Evolutionary conservation across 495 filamentous ascomycete species (phyloP).

Genomic region (Penicillium cataractarum): DNA sequence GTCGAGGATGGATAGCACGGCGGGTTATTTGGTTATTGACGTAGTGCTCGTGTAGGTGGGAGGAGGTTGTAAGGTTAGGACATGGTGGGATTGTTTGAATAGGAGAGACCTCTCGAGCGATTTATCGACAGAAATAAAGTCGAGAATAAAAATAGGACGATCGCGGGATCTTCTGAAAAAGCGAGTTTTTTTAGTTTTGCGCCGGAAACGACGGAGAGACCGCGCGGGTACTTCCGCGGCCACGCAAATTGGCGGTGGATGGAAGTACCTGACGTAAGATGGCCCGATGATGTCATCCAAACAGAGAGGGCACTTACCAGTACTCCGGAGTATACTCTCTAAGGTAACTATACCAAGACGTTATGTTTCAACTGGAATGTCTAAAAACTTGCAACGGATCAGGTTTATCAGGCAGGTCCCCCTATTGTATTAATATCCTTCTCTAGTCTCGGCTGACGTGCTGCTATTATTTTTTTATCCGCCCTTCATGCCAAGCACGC

Average conservation of each 20-base stretch:
- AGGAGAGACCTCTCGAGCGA: neutral
- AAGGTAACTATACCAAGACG: neutral
- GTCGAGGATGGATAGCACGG: neutral
- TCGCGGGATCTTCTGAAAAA: conserved; percentile 10
- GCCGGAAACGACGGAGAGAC: conserved; percentile 24
- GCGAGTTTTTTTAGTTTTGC: conserved; percentile 13
- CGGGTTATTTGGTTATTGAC: neutral
- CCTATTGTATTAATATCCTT: neutral
- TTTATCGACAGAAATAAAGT: neutral
- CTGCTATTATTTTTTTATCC: neutral
- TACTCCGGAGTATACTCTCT: too few species aligned
- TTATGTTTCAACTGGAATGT: neutral
- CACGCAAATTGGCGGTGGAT: conserved; percentile 17
- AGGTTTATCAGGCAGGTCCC: neutral
- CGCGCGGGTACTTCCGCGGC: conserved; percentile 23
- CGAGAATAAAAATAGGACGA: conserved; percentile 6
- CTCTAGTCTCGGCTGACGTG: neutral
- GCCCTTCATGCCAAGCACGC: neutral
- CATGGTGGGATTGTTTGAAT: conserved; percentile 13
- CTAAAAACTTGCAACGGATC: neutral
- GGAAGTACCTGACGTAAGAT: conserved; percentile 31
- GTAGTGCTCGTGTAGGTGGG: neutral
- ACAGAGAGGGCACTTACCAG: neutral
- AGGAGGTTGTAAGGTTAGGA: conserved; percentile 12
- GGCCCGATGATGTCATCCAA: conserved; percentile 30